Percentiles rank a stretch among this genome's conserved stretches.
phyloP scores from a whole-genome alignment of 768 basidiomycete genomes.

The Neoboletus subvelutipes region DNA sequence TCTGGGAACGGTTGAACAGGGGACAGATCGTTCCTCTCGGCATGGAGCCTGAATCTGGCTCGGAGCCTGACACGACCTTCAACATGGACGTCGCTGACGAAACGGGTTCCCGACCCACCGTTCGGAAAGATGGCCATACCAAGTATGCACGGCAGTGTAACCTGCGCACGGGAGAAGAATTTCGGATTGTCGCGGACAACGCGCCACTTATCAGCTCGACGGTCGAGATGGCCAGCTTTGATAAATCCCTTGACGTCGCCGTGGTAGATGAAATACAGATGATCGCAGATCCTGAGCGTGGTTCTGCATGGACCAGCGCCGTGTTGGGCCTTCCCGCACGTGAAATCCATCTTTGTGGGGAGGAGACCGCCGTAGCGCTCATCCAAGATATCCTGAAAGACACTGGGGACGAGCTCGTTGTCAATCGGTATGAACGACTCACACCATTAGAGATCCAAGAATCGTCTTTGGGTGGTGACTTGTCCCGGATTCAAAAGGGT shows the following conservation, averaged over 20 bases:
- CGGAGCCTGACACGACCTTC: conserved; percentile 37
- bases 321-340: conserved; percentile 72
- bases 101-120: conserved; percentile 21
- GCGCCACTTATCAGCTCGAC: conserved; percentile 77
- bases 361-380: conserved; percentile 87
- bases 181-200: conserved; percentile 58
- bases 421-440: conserved; percentile 85
- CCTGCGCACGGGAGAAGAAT: conserved; percentile 90
- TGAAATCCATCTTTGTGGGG: conserved; percentile 94
- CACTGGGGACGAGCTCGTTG: conserved; percentile 78
- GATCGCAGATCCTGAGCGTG: conserved; percentile 78
- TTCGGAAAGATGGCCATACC: conserved; percentile 41
- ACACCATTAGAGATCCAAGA: conserved; percentile 77
- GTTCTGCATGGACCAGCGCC: conserved; percentile 79
- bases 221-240: conserved; percentile 80
- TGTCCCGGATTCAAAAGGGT: conserved; percentile 64
- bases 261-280: conserved; percentile 98
- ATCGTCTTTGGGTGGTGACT: conserved; percentile 58
- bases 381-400: conserved; percentile 64
- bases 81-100: conserved; percentile 33
- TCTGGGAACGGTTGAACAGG: conserved; percentile 86
- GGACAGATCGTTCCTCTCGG: conserved; percentile 85
- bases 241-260: conserved; percentile 62
- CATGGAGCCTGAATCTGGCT: conserved; percentile 41
- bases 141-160: conserved; percentile 70